Base-by-base conservation (phyloP, 805 yeast species). In the Candida sakaeoensis region DNA sequence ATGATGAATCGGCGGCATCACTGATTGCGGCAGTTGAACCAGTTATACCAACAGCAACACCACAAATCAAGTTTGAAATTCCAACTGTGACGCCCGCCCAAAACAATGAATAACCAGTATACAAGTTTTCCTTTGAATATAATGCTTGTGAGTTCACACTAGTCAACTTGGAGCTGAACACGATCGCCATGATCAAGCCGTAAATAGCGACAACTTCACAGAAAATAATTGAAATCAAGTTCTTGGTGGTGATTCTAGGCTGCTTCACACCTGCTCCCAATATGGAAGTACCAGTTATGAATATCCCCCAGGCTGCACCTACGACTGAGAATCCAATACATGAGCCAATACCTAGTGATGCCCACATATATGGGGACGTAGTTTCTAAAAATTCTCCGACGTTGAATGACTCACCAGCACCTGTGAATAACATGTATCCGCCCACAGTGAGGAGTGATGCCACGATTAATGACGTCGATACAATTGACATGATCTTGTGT, bases 281-380 rank as follows among this genome's bases (percentile, higher is more conserved):
- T 52, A 93, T 86, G 21, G 96, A 80, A 1, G 96, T 74, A 29
- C 99, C 99, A 2, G 98, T 91, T 46, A 93, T 77, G 61, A 91
- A 93, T 51, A 93, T 93, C 48, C 99, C 99, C 99, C 99, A 93
- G 4, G 98, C 98, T 12, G 99, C 99, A 28, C 99, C 99, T 30
- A 90, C 83, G 12, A 93, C 97, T 36, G 95, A 82, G 44, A 93
- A 75, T 10, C 98, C 98, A 51, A 95, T 89, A 66, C 99, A 91
- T 37, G 80, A 66, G 12, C 85, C 82, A 47, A 93, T 88, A 40
- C 99, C 99, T 47, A 89, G 63, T 47, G 78, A 77, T 21, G 97
- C 98, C 98, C 98, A 93, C 83, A 93, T 78, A 60, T 93, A 93
- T 5, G 99, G 99, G 16, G 97, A 88, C 2, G 93, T 80, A 26